Base-by-base conservation (phyloP, 306 rosid species). In the Quercus rubra region DNA sequence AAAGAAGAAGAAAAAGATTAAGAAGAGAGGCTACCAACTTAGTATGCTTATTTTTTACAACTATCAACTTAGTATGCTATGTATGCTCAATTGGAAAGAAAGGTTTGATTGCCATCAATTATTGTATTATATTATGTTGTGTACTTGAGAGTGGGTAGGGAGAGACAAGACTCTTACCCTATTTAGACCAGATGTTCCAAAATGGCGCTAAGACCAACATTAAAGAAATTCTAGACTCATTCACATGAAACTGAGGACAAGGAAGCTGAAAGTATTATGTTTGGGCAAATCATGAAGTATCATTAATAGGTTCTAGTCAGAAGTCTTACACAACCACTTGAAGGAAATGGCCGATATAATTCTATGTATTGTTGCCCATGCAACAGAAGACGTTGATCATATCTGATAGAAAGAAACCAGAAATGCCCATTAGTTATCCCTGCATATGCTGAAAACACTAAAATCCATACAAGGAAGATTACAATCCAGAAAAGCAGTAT, bases 351-450 rank as follows among this genome's bases (percentile, higher is more conserved):
- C 84, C 88, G 89, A 88, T 89, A 90, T 76, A 95, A 59, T 82
- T 95, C 97, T 80, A 95, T 89, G 89, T 93, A 91, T 55, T 95
- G 98, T 70, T 95, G 98, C 19, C 98, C 98, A 73, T 95, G 98
- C 70, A 95, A 87, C 83, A 93, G 84, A 74, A 95, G 99, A 52
- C 86, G 93, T 27, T 94, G 97, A 85, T 95, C 96, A 78, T 59
- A 93, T 80, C 99, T 95, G 88, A 49, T 70, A 84, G 81, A 28
- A 73, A 64, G n/a, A 76, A 76, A 69, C 56, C 70, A 74, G 8
- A 81, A 74, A 55, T 17, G 49, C 15, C 49, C 54, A 18, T 81
- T 67, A 76, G 66, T 55, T 74, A 61, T 56, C 9, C 62, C 43
- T 52, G 49, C n/a, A 21, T 1, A 54, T 17, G 19, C 15, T 67